Evolutionary conservation across 768 basidiomycete genomes (phyloP).

Genomic region (Podaxis sp.): DNA sequence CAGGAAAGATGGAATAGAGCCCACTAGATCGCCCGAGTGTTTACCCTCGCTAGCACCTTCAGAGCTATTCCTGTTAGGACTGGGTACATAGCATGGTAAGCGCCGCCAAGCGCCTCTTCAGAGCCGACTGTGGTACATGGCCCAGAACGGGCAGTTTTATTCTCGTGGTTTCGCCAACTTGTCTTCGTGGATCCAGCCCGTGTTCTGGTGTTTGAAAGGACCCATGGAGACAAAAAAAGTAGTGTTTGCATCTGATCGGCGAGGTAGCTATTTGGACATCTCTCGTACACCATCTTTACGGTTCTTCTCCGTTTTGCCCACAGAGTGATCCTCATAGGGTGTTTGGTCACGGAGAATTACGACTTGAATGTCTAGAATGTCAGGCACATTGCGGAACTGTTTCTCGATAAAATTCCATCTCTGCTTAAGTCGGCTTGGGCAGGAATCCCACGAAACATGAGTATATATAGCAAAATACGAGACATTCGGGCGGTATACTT

Average conservation of each 20-base stretch:
- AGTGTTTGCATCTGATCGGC: conserved; percentile 43
- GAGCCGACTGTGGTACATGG: conserved; percentile 41
- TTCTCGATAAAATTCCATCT: conserved; percentile 47
- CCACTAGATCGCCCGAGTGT: conserved; percentile 53
- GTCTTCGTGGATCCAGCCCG: conserved; percentile 35
- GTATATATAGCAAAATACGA: conserved; percentile 59
- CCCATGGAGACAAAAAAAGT: conserved; percentile 58
- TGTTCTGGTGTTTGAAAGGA: conserved; percentile 38
- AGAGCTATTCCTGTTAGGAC: conserved; percentile 70
- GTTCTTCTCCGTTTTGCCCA: conserved; percentile 39
- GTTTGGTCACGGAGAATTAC: conserved; percentile 48
- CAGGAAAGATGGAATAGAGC: conserved; percentile 50
- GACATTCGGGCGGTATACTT: conserved; percentile 51
- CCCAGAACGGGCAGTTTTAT: conserved; percentile 50
- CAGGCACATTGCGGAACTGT: conserved; percentile 45
- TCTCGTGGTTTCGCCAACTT: conserved; percentile 55
- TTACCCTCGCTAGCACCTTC: conserved; percentile 34
- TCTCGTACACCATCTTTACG: conserved; percentile 37
- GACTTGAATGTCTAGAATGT: conserved; percentile 37
- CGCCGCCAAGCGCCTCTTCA: conserved; percentile 35
- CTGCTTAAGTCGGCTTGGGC: conserved; percentile 40
- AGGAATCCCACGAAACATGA: conserved; percentile 63
- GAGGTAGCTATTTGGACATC: conserved; percentile 43
- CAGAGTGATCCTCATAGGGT: conserved; percentile 65
- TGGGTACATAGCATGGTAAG: conserved; percentile 66